Percentiles rank a stretch among this genome's conserved stretches.
Conservation (phyloP, 164 flowering plant genomes). For the Sedum album region DNA sequence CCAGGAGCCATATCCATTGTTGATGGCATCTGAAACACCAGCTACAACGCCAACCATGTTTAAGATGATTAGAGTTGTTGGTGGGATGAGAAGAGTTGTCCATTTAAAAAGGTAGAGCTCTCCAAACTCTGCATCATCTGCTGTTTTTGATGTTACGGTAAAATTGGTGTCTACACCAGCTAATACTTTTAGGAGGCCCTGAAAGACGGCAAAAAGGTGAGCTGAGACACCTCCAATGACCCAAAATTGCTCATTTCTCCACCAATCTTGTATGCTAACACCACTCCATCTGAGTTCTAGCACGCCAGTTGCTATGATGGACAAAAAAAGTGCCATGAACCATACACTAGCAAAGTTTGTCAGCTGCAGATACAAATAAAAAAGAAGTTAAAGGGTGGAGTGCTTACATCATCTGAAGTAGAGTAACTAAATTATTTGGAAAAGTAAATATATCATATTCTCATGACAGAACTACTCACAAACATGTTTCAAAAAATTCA, state of each 20-base stretch:
- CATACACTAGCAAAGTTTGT: conserved; percentile 9
- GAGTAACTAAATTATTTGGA: background rate
- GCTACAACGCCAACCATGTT: conserved; percentile 10
- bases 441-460: background rate
- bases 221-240: conserved; percentile 12
- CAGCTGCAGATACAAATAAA: conserved; percentile 1
- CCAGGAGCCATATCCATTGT: conserved; percentile 11
- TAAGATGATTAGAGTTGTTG: conserved; percentile 9
- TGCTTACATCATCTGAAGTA: background rate
- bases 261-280: conserved; percentile 8
- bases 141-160: conserved; percentile 10
- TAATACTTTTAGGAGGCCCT: conserved; percentile 8
- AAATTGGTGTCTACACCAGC: conserved; percentile 10
- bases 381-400: background rate
- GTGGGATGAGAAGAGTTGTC: conserved; percentile 12
- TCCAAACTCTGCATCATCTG: conserved; percentile 7
- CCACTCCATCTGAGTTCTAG: conserved; percentile 12
- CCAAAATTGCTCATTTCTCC: conserved; percentile 13
- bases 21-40: conserved; percentile 10
- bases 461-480: background rate
- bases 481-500: background rate
- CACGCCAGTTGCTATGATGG: conserved; percentile 8
- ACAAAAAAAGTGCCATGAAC: conserved; percentile 8
- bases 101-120: conserved; percentile 10
- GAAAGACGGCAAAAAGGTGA: conserved; percentile 10